Base-by-base conservation (phyloP, 2,329 filamentous ascomycete genomes). In the Penicillium sp. region DNA sequence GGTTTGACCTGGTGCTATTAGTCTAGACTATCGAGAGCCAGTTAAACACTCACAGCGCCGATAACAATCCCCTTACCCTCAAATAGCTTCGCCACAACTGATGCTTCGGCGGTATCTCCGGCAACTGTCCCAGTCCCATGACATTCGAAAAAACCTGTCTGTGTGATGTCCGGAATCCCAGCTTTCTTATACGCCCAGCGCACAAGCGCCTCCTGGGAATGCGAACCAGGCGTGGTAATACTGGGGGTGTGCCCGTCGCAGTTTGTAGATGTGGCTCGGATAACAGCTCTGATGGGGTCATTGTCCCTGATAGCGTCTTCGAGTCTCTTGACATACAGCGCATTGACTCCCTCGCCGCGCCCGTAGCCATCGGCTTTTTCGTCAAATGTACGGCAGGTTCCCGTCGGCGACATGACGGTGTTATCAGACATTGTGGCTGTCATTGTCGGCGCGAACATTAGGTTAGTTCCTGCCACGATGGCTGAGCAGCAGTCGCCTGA, bases 261-360 rank as follows among this genome's bases (percentile, higher is more conserved):
- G 58, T 73, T 75, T 1, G 60, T 56, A 2, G 56, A 59, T 2
- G 69, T 70, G 2, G 50, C 59, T 1, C 73, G 61, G 41, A 78
- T 72, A 2, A 78, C 66, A 0, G 69, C 71, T 5, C 73, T 61
- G 19, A 78, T 69, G 3, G 69, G 64, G 52, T 76, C 67, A 0
- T 67, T 66, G 44, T 73, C 74, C 5, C 61, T 49, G 1, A 76
- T 41, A 1, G 75, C 75, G 48, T 70, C 60, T 8, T 46, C 21
- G 0, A 78, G 61, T 1, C 26, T 45, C 58, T 77, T 77, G 17
- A 76, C 45, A 29, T 63, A 68, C 0, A 77, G 69, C 69, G 13
- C 71, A 63, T 9, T 67, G 29, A 76, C 67, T 0, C 69, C 69
- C 50, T 78, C 73, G 2, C 71, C 78, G 3, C 74, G 62, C 1